A percentile compares a stretch with the other conserved stretches of the same genome.
Evolutionary conservation across 1,139 yeast genomes (phyloP).

Genomic region (Ashbya aceris): DNA sequence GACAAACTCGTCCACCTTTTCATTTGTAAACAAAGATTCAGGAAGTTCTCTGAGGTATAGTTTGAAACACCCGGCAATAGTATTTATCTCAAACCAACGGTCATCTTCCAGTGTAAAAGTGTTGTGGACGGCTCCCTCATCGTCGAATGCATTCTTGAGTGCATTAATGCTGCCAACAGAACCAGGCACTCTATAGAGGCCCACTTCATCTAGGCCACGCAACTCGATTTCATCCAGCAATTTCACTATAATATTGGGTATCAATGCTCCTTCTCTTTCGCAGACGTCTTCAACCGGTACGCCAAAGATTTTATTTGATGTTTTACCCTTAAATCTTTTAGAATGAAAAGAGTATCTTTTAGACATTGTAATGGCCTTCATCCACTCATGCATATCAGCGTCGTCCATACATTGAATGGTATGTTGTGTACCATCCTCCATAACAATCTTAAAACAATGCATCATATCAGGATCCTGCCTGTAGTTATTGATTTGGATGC

Average conservation of each 20-base stretch:
- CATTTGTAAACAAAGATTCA: conserved; percentile 67
- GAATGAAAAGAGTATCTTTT: conserved; percentile 37
- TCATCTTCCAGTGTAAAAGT: conserved; percentile 55
- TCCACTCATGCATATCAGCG: conserved; percentile 71
- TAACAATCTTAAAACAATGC: conserved; percentile 49
- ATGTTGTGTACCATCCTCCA: conserved; percentile 46
- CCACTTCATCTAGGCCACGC: conserved; percentile 83
- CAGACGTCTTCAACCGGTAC: conserved; percentile 74
- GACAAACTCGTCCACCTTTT: conserved; percentile 45
- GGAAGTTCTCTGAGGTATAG: conserved; percentile 81
- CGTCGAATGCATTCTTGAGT: conserved; percentile 66
- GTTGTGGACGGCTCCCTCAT: conserved; percentile 40
- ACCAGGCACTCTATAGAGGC: conserved; percentile 86
- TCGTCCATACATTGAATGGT: conserved; percentile 61
- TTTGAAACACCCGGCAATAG: conserved; percentile 85
- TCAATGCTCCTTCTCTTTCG: conserved; percentile 49
- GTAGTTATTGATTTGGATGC: conserved; percentile 25
- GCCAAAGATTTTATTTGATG: conserved; percentile 62
- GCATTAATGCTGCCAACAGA: conserved; percentile 70
- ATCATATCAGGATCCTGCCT: conserved; percentile 28
- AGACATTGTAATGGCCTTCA: conserved; percentile 36
- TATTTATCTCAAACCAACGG: conserved; percentile 73
- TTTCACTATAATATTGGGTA: conserved; percentile 59
- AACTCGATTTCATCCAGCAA: conserved; percentile 67
- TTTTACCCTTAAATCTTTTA: conserved; percentile 31